A percentile compares a stretch with the other conserved stretches of the same genome.
These are phyloP conservation scores for Rhizophagus clarus DNA, from an alignment of 192 early-diverging fungal genomes.

Conservation along the genomic window DNA sequence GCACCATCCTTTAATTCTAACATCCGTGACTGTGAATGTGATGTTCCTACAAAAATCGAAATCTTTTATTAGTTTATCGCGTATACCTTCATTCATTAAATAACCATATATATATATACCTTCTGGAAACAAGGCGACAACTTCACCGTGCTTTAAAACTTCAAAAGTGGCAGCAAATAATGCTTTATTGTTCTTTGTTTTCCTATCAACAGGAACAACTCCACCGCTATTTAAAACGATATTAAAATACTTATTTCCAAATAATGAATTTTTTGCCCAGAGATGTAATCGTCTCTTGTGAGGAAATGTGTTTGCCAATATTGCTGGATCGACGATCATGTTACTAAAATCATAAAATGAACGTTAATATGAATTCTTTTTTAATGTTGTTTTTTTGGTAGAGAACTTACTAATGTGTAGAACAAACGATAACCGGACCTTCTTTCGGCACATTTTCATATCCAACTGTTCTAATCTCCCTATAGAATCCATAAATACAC, in stretches of 20 bases:
- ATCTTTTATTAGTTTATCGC: not conserved
- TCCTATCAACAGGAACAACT: constrained; percentile 54
- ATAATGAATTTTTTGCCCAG: constrained; percentile 57
- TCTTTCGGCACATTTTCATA: constrained; percentile 41
- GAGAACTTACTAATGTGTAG: constrained; percentile 33
- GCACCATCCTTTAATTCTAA: constrained; percentile 50
- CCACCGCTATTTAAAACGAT: constrained; percentile 41
- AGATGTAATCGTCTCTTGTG: constrained; percentile 47
- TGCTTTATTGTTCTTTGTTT: constrained; percentile 48
- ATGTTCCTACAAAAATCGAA: constrained; percentile 17
- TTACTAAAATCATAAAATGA: constrained; percentile 33
- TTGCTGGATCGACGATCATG: constrained; percentile 54
- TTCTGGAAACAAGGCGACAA: constrained; percentile 55
- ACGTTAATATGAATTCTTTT: not conserved
- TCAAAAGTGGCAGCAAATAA: constrained; percentile 49
- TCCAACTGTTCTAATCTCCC: constrained; percentile 39
- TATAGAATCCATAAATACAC: constrained; percentile 46
- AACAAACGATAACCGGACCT: constrained; percentile 40
- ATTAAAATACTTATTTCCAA: constrained; percentile 37
- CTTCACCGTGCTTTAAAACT: constrained; percentile 44
- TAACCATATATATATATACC: constrained; percentile 20
- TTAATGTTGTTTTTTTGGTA: not conserved
- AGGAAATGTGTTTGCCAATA: constrained; percentile 45
- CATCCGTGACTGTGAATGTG: constrained; percentile 44
- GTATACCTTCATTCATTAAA: too few species aligned